Evolutionary conservation across 73 alveolate genomes (phyloP), one percentile per base, ranked within the genome.

Genomic region (Symbiodinium natans): DNA sequence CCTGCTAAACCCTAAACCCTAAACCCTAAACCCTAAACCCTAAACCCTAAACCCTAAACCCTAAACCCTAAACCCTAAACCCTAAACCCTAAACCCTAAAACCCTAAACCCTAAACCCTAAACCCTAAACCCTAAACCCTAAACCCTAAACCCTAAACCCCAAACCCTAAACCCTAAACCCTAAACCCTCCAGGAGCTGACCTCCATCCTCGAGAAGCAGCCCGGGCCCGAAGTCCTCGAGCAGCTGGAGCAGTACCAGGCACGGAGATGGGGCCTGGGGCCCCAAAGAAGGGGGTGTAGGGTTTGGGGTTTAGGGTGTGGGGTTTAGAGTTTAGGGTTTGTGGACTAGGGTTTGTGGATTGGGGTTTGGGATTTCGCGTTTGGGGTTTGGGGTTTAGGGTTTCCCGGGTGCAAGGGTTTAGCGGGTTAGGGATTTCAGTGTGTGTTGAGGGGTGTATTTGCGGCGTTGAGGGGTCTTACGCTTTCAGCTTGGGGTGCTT

Each of bases 161-260:
- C 13, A 46, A 46, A 46, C 13, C 59, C 59, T 46, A 46, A n/a
- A 68, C 40, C 31, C 59, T 46, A 13, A 46, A 46, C 59, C 59
- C 13, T 46, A 9, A 68, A 68, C 11, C 82, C 23, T 10, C 15
- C 40, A 92, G 90, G 93, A 99, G 99, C 99, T 99, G 80, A 99
- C 99, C 63, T 99, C 99, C 99, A 99, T 99, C 89, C 99, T 99
- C 83, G 99, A 99, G 41, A 99, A 99, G 99, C 99, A 99, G 99
- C 99, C 99, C 33, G 99, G 99, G 41, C 99, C 99, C 33, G 99
- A 99, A 95, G 99, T 99, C 75, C 99, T 99, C 41, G 99, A 99
- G 82, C 99, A 99, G 93, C 99, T 99, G 84, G 99, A 99, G 75
- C 99, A 99, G 75, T 99, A 99, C 82, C 99, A 99, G 98, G 93